Percentiles rank a stretch among this genome's conserved stretches.
phyloP scores from a whole-genome alignment of 2,329 filamentous ascomycete species.

The Xylaria sp. region DNA sequence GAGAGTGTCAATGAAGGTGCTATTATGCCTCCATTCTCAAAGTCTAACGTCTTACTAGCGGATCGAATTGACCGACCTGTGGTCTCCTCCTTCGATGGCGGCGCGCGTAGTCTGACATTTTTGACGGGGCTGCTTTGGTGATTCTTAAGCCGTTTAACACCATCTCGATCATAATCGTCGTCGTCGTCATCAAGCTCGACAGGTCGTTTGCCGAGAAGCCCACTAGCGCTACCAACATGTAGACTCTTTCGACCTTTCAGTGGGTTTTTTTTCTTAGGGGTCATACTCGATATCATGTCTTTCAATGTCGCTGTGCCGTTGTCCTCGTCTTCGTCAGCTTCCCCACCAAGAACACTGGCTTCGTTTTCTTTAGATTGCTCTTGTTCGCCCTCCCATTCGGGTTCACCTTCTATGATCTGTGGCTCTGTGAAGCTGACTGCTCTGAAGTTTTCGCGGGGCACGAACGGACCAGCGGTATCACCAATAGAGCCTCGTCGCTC shows the following conservation, averaged over 20 bases:
- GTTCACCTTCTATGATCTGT: conserved; percentile 63
- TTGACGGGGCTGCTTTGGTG: conserved; percentile 78
- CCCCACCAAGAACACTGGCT: conserved; percentile 60
- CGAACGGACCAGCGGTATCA: conserved; percentile 67
- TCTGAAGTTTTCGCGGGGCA: conserved; percentile 54
- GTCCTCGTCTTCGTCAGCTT: conserved; percentile 58
- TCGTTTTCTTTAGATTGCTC: conserved; percentile 67
- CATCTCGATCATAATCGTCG: conserved; percentile 60
- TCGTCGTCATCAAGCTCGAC: conserved; percentile 72
- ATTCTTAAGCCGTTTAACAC: conserved; percentile 73
- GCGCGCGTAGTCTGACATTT: conserved; percentile 71
- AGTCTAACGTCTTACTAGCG: conserved; percentile 53
- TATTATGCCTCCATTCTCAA: conserved; percentile 41
- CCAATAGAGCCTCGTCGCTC: conserved; percentile 74
- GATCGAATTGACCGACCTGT: conserved; percentile 63
- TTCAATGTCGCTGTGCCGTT: conserved; percentile 71
- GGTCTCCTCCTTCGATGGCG: conserved; percentile 69
- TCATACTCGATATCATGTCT: conserved; percentile 79
- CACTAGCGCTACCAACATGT: conserved; percentile 74
- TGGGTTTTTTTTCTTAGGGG: conserved; percentile 73
- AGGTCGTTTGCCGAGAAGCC: conserved; percentile 76
- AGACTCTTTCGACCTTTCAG: conserved; percentile 75
- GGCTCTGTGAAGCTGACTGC: conserved; percentile 71
- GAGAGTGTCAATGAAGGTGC: conserved; percentile 54
- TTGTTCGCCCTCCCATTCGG: conserved; percentile 65